phyloP scores from a whole-genome alignment of 306 rosid genomes.

The Abrus pulchellus region DNA sequence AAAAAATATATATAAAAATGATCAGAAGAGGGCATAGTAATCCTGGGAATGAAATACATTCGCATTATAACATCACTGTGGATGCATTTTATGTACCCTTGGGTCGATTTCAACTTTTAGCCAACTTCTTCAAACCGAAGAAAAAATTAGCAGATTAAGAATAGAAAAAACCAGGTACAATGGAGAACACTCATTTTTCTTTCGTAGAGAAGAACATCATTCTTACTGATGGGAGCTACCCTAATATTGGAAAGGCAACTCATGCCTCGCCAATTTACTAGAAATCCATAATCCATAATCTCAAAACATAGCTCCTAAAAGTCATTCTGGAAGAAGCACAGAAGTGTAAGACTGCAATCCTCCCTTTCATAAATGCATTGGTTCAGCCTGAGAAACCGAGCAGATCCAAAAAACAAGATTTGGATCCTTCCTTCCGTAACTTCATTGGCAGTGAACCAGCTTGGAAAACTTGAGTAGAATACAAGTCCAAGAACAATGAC shows the following conservation, averaged over 20 bases:
- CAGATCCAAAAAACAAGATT: slow-evolving; percentile 34
- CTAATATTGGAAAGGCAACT: slow-evolving; percentile 26
- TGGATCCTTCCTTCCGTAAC: slow-evolving; percentile 36
- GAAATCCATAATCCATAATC: slow-evolving; percentile 43
- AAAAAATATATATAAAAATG: too few relatives aligned
- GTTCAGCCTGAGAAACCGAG: slow-evolving; percentile 48
- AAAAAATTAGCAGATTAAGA: slow-evolving; percentile 16
- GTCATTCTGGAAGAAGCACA: slow-evolving; percentile 38
- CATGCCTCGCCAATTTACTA: slow-evolving; percentile 34
- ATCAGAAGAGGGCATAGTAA: neutral
- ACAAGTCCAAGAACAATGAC: slow-evolving; percentile 31
- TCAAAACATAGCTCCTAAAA: slow-evolving; percentile 38
- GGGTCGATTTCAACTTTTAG: neutral
- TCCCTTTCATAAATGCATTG: slow-evolving; percentile 23
- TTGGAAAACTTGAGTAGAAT: slow-evolving; percentile 48
- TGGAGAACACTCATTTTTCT: slow-evolving; percentile 24
- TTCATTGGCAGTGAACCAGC: slow-evolving; percentile 35
- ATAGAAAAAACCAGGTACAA: neutral
- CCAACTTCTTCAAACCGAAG: slow-evolving; percentile 27
- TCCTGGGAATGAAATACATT: slow-evolving; percentile 4
- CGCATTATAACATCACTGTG: neutral
- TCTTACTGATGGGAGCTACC: slow-evolving; percentile 31
- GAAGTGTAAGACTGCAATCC: slow-evolving; percentile 33
- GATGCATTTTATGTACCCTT: neutral
- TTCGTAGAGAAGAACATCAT: slow-evolving; percentile 6